These are phyloP conservation scores for Komagataella ulmi DNA, from an alignment of 805 yeast genomes.

Conservation along the genomic window DNA sequence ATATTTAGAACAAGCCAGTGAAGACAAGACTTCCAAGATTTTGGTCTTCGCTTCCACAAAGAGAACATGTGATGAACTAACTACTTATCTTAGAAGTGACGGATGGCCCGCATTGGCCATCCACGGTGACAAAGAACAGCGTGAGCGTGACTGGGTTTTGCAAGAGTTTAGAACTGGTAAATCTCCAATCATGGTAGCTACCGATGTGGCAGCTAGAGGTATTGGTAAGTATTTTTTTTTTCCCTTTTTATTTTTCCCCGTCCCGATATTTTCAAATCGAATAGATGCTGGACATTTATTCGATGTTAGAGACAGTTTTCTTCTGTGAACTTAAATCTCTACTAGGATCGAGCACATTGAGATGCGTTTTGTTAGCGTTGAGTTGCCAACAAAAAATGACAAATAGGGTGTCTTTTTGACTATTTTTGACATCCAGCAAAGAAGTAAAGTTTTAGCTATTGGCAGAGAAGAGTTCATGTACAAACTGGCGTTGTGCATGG, in stretches of 20 bases:
- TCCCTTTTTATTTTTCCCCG: background rate
- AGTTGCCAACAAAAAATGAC: background rate
- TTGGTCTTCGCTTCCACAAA: slow-evolving; percentile 93
- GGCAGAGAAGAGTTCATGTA: background rate
- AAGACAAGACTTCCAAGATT: slow-evolving; percentile 57
- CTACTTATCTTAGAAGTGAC: slow-evolving; percentile 81
- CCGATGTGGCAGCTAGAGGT: slow-evolving; percentile 99
- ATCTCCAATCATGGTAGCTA: slow-evolving; percentile 96
- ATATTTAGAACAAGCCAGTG: slow-evolving; percentile 73
- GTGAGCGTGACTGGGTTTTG: slow-evolving; percentile 98
- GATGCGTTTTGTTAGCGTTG: background rate
- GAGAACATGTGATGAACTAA: slow-evolving; percentile 94
- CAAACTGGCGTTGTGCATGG: background rate
- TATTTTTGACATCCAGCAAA: background rate
- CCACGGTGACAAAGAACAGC: slow-evolving; percentile 96
- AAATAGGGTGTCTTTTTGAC: background rate
- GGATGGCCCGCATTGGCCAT: slow-evolving; percentile 99
- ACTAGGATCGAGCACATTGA: background rate
- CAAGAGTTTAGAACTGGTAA: slow-evolving; percentile 85
- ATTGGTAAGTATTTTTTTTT: slow-evolving; percentile 66
- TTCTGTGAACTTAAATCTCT: background rate
- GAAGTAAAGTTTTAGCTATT: background rate
- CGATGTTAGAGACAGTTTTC: background rate
- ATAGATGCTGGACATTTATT: background rate
- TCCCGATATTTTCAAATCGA: background rate